Base-by-base conservation (phyloP, 2,329 filamentous ascomycete genomes). In the Pseudocercospora fuligena region DNA sequence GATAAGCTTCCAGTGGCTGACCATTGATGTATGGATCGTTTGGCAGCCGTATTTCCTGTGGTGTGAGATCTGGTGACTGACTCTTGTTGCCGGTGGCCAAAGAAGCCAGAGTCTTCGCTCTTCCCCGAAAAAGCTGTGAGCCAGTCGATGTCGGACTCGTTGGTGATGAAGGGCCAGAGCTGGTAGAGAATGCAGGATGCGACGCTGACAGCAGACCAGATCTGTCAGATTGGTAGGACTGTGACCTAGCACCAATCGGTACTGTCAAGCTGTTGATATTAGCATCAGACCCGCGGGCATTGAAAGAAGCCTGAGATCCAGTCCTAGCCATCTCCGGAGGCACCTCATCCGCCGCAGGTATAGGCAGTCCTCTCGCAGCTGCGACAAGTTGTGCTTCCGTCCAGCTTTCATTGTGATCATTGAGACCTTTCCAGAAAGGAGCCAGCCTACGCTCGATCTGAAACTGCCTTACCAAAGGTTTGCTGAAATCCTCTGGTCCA, bases 401-500 rank as follows among this genome's bases (percentile, higher is more conserved):
- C 95, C 95, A 99, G 61, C 88, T 91, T 23, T 92, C 87, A 16
- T 90, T 90, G 79, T 95, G 93, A 78, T 98, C 94, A 70, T 97
- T 90, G 3, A 99, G 83, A 5, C 95, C 95, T 76, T 91, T 90
- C 93, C 94, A 99, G 79, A 99, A 99, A 0, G 95, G 95, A 49
- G 95, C 95, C 68, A 99, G 81, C 69, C 91, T 90, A 72, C 95
- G 88, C 80, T 99, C 95, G 77, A 99, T 93, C 94, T 98, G 94
- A 63, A 99, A 82, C 78, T 97, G 94, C 72, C 95, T 88, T 64
- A 98, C 94, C 57, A 92, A 84, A 19, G 87, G 82, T 79, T 98
- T 98, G 83, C 88, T 97, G 78, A 94, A 99, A 80, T 99, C 95
- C 80, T 99, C 95, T 0, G 89, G 83, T 0, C 94, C 94, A 23